Percentiles rank a stretch among this genome's conserved stretches.
Evolutionary conservation across 2,329 filamentous ascomycete species (phyloP).

Genomic region (Cercospora janseana): DNA sequence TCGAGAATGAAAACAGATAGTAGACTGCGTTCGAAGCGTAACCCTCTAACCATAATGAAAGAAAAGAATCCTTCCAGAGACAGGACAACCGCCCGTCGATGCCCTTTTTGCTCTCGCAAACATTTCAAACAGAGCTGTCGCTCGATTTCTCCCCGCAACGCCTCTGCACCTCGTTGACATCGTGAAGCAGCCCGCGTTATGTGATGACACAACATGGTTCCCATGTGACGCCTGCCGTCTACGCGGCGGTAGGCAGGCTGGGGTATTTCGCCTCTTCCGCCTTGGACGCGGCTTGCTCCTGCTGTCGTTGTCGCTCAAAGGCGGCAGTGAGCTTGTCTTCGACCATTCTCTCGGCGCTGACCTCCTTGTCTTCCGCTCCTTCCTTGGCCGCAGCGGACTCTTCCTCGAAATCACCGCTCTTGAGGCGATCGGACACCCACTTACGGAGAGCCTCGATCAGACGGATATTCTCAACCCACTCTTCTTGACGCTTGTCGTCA

Average conservation of each 20-base stretch:
- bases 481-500: constrained; percentile 50
- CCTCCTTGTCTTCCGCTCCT: constrained; percentile 22
- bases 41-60: constrained; percentile 1
- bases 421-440: constrained; percentile 56
- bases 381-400: constrained; percentile 23
- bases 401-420: constrained; percentile 51
- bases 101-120: constrained; percentile 6
- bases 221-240: constrained; percentile 1
- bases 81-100: no score
- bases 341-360: constrained; percentile 27
- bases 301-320: constrained; percentile 20
- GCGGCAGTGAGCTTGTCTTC: constrained; percentile 29
- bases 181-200: constrained; percentile 10
- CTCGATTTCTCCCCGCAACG: constrained; percentile 17
- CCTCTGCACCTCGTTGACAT: constrained; percentile 17
- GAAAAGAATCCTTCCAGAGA: not conserved
- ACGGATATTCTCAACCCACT: constrained; percentile 65
- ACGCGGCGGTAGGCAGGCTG: constrained; percentile 22
- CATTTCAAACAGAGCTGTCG: constrained; percentile 12
- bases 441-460: constrained; percentile 60
- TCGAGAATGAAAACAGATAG: not conserved
- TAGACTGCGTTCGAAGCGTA: not conserved
- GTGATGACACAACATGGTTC: no score
- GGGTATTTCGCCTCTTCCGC: constrained; percentile 25
- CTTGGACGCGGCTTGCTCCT: constrained; percentile 15